These are phyloP conservation scores for Datisca glomerata DNA, from an alignment of 306 rosid species.

Conservation along the genomic window DNA sequence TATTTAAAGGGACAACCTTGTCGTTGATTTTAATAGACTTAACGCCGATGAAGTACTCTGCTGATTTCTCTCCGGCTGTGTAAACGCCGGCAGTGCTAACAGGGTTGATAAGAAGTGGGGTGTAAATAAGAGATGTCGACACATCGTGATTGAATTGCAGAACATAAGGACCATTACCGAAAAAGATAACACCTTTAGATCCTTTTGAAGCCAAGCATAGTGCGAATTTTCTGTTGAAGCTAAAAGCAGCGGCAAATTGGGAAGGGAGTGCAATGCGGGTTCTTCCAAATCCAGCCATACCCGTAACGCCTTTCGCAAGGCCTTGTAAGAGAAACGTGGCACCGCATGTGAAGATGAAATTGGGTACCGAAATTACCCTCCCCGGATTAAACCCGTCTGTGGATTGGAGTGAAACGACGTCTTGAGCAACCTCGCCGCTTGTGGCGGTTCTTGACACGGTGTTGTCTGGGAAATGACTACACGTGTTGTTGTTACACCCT, in stretches of 20 bases:
- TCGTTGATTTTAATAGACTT: conserved; percentile 29
- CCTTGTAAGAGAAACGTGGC: conserved; percentile 21
- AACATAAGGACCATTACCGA: conserved; percentile 16
- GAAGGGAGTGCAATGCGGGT: conserved; percentile 27
- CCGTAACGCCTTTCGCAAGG: conserved; percentile 34
- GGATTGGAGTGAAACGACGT: conserved; percentile 34
- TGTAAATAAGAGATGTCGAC: conserved; percentile 20
- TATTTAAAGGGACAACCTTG: conserved; percentile 19
- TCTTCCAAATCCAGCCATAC: conserved; percentile 54
- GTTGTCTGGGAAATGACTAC: conserved; percentile 20
- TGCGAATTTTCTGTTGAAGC: conserved; percentile 39
- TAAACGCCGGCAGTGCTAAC: conserved; percentile 15
- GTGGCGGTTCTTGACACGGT: conserved; percentile 17
- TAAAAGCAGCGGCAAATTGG: conserved; percentile 30
- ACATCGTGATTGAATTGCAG: conserved; percentile 8
- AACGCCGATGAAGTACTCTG: conserved; percentile 47
- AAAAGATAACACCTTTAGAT: conserved; percentile 11
- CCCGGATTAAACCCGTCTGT: conserved; percentile 26
- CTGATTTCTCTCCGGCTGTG: conserved; percentile 24
- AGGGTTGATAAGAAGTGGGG: conserved; percentile 41
- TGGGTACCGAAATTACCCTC: conserved; percentile 21
- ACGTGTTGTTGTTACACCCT: conserved; percentile 34
- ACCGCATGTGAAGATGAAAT: conserved; percentile 32
- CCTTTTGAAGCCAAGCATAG: conserved; percentile 29
- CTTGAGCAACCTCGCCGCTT: conserved; percentile 26